A percentile compares a stretch with the other conserved stretches of the same genome.
Conservation (phyloP, 306 rosid species). For the Cercis canadensis region DNA sequence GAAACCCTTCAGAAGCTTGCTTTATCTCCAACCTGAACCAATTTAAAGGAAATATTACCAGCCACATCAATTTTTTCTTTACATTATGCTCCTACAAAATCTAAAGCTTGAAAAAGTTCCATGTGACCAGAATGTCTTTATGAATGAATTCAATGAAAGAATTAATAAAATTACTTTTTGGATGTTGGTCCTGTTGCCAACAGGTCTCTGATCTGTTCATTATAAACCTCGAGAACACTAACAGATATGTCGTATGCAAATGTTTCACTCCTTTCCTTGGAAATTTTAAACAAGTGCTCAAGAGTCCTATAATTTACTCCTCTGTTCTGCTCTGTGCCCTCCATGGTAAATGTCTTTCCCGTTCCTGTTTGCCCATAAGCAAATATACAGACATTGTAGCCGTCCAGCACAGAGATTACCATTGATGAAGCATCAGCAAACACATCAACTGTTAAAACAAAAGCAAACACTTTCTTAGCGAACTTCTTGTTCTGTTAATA, state of each 20-base stretch:
- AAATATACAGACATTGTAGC: slow-evolving; percentile 90
- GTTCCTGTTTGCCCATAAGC: slow-evolving; percentile 97
- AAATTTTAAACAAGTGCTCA: slow-evolving; percentile 69
- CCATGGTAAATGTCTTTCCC: slow-evolving; percentile 94
- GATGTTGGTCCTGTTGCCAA: slow-evolving; percentile 65
- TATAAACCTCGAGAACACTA: slow-evolving; percentile 91
- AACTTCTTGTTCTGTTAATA: slow-evolving; percentile 12
- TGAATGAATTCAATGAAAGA: slow-evolving; percentile 20
- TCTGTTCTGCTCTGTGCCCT: slow-evolving; percentile 79
- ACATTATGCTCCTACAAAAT: slow-evolving; percentile 19
- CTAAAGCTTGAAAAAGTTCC: slow-evolving; percentile 32
- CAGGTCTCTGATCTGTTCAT: slow-evolving; percentile 89
- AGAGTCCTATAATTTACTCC: slow-evolving; percentile 92
- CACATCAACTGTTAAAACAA: slow-evolving; percentile 72
- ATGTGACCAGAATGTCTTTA: neutral
- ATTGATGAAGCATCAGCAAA: slow-evolving; percentile 84
- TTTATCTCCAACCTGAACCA: slow-evolving; percentile 81
- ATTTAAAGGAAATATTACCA: slow-evolving; percentile 33
- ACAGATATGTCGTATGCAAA: slow-evolving; percentile 69
- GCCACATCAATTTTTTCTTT: slow-evolving; percentile 26
- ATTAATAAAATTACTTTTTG: slow-evolving; percentile 64
- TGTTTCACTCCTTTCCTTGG: slow-evolving; percentile 72
- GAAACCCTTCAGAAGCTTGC: slow-evolving; percentile 76
- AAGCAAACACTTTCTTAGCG: slow-evolving; percentile 32
- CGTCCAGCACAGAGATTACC: slow-evolving; percentile 82